These are phyloP conservation scores for Heliamphora pulchella DNA, from an alignment of 179 eudicot species.

Conservation along the genomic window DNA sequence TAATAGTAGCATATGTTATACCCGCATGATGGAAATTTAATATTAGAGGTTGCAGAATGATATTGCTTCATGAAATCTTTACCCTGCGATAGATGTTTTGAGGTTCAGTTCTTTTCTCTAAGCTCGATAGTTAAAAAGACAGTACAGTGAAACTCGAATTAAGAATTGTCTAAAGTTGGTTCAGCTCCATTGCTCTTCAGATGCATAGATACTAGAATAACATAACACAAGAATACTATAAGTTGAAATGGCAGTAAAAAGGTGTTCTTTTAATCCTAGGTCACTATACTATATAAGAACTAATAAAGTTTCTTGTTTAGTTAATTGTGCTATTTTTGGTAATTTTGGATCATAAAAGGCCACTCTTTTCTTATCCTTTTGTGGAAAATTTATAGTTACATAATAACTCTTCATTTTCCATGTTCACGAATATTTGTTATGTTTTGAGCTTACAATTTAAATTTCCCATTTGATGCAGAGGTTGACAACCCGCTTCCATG, in stretches of 20 bases:
- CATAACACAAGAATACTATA: neutral
- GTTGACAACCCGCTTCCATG: conserved; percentile 69
- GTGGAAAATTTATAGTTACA: neutral
- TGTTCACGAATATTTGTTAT: too few species aligned
- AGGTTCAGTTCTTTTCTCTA: neutral
- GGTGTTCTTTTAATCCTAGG: neutral
- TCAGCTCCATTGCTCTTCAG: neutral
- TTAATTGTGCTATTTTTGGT: neutral
- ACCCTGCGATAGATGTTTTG: neutral
- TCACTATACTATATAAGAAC: neutral
- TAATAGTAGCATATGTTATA: neutral
- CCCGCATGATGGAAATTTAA: neutral
- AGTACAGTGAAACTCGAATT: neutral
- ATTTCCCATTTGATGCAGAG: conserved; percentile 47
- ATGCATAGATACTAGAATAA: neutral
- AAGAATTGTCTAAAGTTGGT: neutral
- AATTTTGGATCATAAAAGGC: neutral
- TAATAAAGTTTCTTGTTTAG: neutral
- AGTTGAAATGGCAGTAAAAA: neutral
- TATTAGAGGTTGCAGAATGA: neutral
- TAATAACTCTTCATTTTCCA: neutral
- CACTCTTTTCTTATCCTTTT: neutral
- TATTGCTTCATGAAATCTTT: neutral
- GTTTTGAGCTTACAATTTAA: conserved; percentile 10
- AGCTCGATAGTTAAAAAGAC: neutral